Conservation (phyloP, 331 rosid species). For the Quercus lobata region DNA sequence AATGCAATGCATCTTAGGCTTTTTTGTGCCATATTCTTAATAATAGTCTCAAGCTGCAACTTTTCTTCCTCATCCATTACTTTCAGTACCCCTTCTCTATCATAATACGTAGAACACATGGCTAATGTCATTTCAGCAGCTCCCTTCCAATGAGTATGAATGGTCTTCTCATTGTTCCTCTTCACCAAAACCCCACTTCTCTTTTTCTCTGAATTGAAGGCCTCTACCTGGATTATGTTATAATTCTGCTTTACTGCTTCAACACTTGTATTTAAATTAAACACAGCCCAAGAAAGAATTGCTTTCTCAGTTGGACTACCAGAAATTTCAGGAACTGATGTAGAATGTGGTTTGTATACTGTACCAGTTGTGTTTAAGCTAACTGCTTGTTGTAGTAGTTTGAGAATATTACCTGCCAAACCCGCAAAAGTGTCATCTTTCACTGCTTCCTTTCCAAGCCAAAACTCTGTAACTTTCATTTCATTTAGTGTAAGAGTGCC, state of each 20-base stretch:
- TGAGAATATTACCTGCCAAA: background rate
- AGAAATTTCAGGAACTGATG: slow-evolving; percentile 22
- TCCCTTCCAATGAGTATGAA: slow-evolving; percentile 38
- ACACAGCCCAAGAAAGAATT: slow-evolving; percentile 35
- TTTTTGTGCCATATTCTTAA: slow-evolving; percentile 38
- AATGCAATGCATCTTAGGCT: slow-evolving; percentile 45
- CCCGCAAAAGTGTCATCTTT: background rate
- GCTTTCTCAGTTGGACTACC: slow-evolving; percentile 47
- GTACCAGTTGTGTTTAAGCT: slow-evolving; percentile 36
- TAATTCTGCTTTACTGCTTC: slow-evolving; percentile 22
- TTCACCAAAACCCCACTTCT: slow-evolving; percentile 31
- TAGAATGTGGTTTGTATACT: slow-evolving; percentile 8
- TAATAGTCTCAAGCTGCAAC: slow-evolving; percentile 6
- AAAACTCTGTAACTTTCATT: slow-evolving; percentile 38
- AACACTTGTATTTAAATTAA: slow-evolving; percentile 14
- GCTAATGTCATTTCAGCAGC: slow-evolving; percentile 38
- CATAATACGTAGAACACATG: slow-evolving; percentile 29
- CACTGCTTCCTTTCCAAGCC: slow-evolving; percentile 25
- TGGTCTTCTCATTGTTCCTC: slow-evolving; percentile 1
- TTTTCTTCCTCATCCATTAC: slow-evolving; percentile 19
- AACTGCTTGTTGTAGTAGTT: slow-evolving; percentile 18
- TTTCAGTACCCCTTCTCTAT: slow-evolving; percentile 15
- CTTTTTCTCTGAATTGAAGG: slow-evolving; percentile 36
- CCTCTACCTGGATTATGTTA: slow-evolving; percentile 21
- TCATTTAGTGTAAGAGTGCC: slow-evolving; percentile 39